These are phyloP conservation scores for Akanthomyces uredinophilus DNA, from an alignment of 2,329 filamentous ascomycete genomes.

Conservation along the genomic window DNA sequence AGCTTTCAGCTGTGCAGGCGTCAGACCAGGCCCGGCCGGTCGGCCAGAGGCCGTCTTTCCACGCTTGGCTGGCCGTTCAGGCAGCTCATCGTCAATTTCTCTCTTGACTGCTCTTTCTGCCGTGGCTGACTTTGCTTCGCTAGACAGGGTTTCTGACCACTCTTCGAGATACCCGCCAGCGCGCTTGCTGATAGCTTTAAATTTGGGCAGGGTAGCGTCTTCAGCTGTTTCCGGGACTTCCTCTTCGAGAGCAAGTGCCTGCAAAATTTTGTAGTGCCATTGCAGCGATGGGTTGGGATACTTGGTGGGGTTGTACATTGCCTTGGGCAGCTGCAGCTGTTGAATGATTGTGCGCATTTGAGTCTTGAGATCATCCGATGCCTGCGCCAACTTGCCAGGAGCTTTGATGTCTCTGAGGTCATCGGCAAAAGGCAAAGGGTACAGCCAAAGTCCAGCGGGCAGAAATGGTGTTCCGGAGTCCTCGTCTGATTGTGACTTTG, in stretches of 20 bases:
- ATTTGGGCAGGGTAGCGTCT: slow-evolving; percentile 80
- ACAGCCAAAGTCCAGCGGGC: slow-evolving; percentile 82
- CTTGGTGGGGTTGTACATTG: slow-evolving; percentile 73
- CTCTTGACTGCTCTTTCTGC: slow-evolving; percentile 45
- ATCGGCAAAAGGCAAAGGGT: slow-evolving; percentile 82
- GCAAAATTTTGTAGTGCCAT: slow-evolving; percentile 95
- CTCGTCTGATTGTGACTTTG: slow-evolving; percentile 59
- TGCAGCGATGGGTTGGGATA: slow-evolving; percentile 92
- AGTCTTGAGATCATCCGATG: slow-evolving; percentile 69
- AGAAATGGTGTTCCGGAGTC: slow-evolving; percentile 62
- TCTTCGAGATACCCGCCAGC: slow-evolving; percentile 72
- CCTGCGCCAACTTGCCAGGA: slow-evolving; percentile 43
- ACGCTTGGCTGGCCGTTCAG: slow-evolving; percentile 43
- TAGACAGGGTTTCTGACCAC: slow-evolving; percentile 66
- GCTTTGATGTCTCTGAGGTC: slow-evolving; percentile 75
- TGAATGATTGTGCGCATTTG: slow-evolving; percentile 78
- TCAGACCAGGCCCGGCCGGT: slow-evolving; percentile 31
- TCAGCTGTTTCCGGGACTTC: slow-evolving; percentile 69
- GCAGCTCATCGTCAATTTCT: slow-evolving; percentile 42
- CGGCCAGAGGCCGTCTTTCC: slow-evolving; percentile 32
- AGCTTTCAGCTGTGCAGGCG: slow-evolving; percentile 41
- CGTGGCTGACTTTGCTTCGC: slow-evolving; percentile 39
- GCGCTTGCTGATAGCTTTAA: slow-evolving; percentile 83
- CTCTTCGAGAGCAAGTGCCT: slow-evolving; percentile 86
- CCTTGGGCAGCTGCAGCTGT: slow-evolving; percentile 83